Evolutionary conservation across 2,329 filamentous ascomycete genomes (phyloP), one percentile per base, ranked within the genome.

Genomic region (Colletotrichum sansevieriae): DNA sequence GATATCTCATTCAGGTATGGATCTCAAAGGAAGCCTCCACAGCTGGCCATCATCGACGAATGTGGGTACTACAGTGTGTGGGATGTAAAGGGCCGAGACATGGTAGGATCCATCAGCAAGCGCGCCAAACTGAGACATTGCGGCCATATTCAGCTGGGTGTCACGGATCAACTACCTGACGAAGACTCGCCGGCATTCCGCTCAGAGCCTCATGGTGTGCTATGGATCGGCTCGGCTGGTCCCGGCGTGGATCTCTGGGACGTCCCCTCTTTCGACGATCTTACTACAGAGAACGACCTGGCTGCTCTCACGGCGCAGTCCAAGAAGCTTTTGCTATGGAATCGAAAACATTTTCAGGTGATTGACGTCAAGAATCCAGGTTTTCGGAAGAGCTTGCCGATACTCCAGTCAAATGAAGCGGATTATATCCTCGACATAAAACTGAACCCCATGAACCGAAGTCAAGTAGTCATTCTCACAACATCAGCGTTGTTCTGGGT

Each of bases 11-110:
- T 94, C 75, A 91, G 90, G 71, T 87, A 90, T 0, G 77, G 78
- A 4, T 74, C 74, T 5, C 71, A 68, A 18, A 75, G 79, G 66
- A 71, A 87, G 80, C 76, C 87, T 83, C 85, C 88, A 1, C 90
- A 92, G 73, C 79, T 94, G 60, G 90, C 84, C 15, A 81, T 94
- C 29, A 82, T 94, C 18, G 90, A 94, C 73, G 83, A 88, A 59
- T 80, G 80, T 39, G 91, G 91, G 1, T 82, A 81, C 65, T 95
- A 92, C 92, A 89, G 82, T 49, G 77, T 93, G 4, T 93, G 90
- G 89, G 84, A 91, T 69, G 79, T 91, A 25, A 72, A 73, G 12
- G 81, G 79, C 62, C 81, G 74, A 70, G 74, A 76, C 66, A 71
- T 78, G 18, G 74, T 76, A 11, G 75, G 77, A 22, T 77, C 78